These are phyloP conservation scores for Geotrichum histeridarum DNA, from an alignment of 1,139 yeast species.

Conservation along the genomic window DNA sequence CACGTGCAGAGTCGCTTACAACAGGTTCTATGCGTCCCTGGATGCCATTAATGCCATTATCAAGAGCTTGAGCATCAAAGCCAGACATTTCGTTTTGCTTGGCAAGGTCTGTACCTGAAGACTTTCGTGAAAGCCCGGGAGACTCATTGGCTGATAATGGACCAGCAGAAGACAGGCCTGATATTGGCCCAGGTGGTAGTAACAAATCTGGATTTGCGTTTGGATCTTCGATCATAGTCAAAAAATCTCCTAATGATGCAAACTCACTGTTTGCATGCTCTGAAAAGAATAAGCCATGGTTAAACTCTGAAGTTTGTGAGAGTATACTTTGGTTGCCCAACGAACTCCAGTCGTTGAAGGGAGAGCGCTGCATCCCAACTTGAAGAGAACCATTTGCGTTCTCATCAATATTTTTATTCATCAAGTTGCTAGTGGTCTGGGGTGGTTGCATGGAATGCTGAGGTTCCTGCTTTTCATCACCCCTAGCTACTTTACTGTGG, in stretches of 20 bases:
- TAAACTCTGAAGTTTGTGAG: slow-evolving; percentile 29
- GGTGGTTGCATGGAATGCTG: slow-evolving; percentile 9
- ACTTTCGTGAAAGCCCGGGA: slow-evolving; percentile 19
- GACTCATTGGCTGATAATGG: slow-evolving; percentile 16
- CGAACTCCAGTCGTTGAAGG: slow-evolving; percentile 26
- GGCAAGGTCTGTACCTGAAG: slow-evolving; percentile 16
- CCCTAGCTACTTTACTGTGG: background rate
- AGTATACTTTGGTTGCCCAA: slow-evolving; percentile 26
- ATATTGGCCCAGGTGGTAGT: slow-evolving; percentile 7
- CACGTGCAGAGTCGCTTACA: slow-evolving; percentile 66
- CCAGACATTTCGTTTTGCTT: slow-evolving; percentile 13
- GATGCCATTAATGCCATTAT: slow-evolving; percentile 6
- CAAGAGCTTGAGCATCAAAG: slow-evolving; percentile 10
- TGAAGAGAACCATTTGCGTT: slow-evolving; percentile 1
- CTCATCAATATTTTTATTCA: background rate
- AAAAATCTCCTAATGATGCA: slow-evolving; percentile 80
- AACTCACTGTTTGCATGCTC: slow-evolving; percentile 94
- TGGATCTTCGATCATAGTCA: slow-evolving; percentile 87
- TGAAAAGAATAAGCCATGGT: slow-evolving; percentile 57
- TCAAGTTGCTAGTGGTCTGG: background rate
- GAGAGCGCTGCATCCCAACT: slow-evolving; percentile 4
- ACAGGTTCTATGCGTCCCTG: slow-evolving; percentile 19
- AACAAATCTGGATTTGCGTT: slow-evolving; percentile 18
- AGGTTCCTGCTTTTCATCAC: background rate
- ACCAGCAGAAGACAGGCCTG: slow-evolving; percentile 10